Base-by-base conservation (phyloP, 331 rosid species). In the Dryas integrifolia region DNA sequence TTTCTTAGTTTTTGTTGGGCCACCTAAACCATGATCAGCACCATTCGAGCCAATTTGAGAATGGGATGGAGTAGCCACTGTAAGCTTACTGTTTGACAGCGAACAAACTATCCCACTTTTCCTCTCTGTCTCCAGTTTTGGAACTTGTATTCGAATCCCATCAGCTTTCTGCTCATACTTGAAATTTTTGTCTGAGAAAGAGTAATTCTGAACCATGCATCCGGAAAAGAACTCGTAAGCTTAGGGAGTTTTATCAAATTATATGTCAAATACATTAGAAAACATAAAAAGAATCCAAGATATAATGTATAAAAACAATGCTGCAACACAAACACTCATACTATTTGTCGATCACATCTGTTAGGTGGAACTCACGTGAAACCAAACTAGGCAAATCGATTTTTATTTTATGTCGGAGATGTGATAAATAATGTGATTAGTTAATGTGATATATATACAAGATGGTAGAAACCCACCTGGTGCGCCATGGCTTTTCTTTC, bases 131-230 rank as follows among this genome's bases (percentile, higher is more conserved):
- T 43, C 75, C 15, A 7, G 4, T 2, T 70, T 43, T 15, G 55
- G 75, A 70, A 70, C 40, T 43, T 43, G 74, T 70, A 56, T 56
- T 24, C 13, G 55, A 55, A 21, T 70, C 13, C 75, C 44, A 44
- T 44, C 74, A 53, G 52, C 24, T 70, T 70, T 70, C 65, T 56
- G 65, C 53, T 56, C 55, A 56, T 4, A 3, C 55, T 56, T 56
- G 65, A 70, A 56, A 43, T 35, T 47, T 41, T 26, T 21, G n/a
- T 70, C 65, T 56, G 65, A 41, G 59, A 70, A 56, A 65, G 52
- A 41, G 43, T 70, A 55, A 0, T 43, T 70, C 74, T 70, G 55
- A 3, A 65, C 43, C 70, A 30, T 47, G 16, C 44, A 47, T 50
- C 55, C 46, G 41, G 18, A 24, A 16, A 24, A 15, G 5, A 21